A percentile compares a stretch with the other conserved stretches of the same genome.
Evolutionary conservation across 2,329 filamentous ascomycete genomes (phyloP).

Genomic region (Lachnellula hyalina): DNA sequence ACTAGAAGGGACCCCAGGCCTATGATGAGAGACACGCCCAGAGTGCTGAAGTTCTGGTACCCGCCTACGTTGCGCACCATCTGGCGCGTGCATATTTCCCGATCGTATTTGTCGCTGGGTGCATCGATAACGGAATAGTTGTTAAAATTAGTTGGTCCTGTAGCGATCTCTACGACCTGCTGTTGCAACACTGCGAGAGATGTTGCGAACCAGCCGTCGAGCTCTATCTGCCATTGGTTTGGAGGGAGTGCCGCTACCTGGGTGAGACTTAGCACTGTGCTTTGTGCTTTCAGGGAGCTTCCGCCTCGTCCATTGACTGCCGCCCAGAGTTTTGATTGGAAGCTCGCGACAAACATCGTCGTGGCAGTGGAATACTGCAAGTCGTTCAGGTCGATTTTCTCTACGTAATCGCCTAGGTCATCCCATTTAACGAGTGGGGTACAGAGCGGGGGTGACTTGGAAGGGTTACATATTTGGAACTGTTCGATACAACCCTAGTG

Average conservation of each 20-base stretch:
- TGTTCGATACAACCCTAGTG: conserved; percentile 30
- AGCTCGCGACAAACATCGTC: background rate
- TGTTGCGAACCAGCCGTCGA: conserved; percentile 28
- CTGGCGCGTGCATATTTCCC: conserved; percentile 12
- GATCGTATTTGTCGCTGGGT: background rate
- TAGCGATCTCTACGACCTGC: conserved; percentile 21
- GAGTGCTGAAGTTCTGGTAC: conserved; percentile 15
- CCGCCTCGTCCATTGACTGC: conserved; percentile 7
- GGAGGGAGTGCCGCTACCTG: conserved; percentile 22
- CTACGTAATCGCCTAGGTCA: background rate
- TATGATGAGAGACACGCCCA: conserved; percentile 12
- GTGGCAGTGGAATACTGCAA: conserved; percentile 6
- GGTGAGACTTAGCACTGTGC: conserved; percentile 7
- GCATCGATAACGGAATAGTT: background rate
- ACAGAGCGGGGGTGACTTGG: conserved; percentile 6
- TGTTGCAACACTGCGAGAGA: conserved; percentile 30
- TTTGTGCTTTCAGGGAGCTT: conserved; percentile 16
- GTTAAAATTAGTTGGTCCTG: conserved; percentile 14
- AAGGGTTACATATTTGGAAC: conserved; percentile 33
- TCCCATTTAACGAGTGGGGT: background rate
- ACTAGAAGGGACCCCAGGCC: conserved; percentile 7
- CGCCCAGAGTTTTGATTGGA: background rate
- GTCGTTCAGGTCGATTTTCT: background rate
- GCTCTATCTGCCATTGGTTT: conserved; percentile 34
- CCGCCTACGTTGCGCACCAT: conserved; percentile 10